Evolutionary conservation across 768 basidiomycete genomes (phyloP), one percentile per base, ranked within the genome.

Genomic region (Collybia sp.): DNA sequence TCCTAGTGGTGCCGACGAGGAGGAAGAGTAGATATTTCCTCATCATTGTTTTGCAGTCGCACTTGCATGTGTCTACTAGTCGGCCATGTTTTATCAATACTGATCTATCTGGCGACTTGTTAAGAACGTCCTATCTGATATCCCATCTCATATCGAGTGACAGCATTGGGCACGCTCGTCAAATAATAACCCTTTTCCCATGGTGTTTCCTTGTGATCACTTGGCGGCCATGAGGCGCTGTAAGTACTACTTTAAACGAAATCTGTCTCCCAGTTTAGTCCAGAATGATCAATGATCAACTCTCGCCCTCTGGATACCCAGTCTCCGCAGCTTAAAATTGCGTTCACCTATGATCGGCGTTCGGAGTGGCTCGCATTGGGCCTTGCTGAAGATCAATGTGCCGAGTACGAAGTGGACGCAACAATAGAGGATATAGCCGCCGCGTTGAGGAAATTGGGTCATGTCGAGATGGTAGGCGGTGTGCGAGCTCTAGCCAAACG

Each of bases 1-100:
- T 25, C 53, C 53, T 49, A 59, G 55, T 32, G 60, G 60, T n/a
- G 62, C 62, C 3, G 64, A 65, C 20, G 64, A 65, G 32, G 61
- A 63, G 49, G 46, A 48, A 44, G 31, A n/a, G 44, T 37, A 37
- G 6, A 37, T 37, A 10, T 37, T 37, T 13, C 17, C 13, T 37
- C 10, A 37, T 37, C 35, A 25, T 25, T 8, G 25, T 25, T 25
- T 8, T 25, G 25, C 25, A 25, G 25, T 8, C 25, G 25, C 25
- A 25, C 25, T 3, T 8, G 25, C 25, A 25, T 25, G 25, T 25
- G 8, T 25, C 25, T 25, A 25, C 25, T 25, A 25, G 25, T 25
- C 25, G 25, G 8, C 25, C 25, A 8, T 25, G 25, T 25, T 25
- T 25, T 25, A 25, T 25, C 25, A 25, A 3, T 8, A 3, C 3